A percentile compares a stretch with the other conserved stretches of the same genome.
phyloP scores from a whole-genome alignment of 352 stramenopile genomes.

The Phytophthora fragariae region DNA sequence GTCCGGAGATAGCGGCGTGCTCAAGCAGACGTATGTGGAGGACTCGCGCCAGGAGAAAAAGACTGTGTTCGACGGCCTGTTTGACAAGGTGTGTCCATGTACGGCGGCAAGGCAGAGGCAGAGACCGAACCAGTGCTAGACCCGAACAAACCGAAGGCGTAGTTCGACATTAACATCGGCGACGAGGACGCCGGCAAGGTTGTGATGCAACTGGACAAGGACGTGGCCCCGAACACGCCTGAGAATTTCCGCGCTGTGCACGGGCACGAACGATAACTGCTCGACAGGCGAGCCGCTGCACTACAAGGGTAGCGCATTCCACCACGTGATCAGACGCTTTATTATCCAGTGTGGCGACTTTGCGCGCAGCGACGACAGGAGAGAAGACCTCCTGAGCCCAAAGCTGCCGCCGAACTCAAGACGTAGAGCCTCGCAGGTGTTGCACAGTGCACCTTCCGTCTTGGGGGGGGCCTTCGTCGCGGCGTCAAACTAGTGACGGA shows the following conservation, averaged over 20 bases:
- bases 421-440: conserved; percentile 82
- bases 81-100: conserved; percentile 96
- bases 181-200: conserved; percentile 90
- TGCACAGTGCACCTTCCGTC: conserved; percentile 89
- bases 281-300: conserved; percentile 90
- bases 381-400: conserved; percentile 54
- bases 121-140: conserved; percentile 67
- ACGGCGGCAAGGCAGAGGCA: conserved; percentile 95
- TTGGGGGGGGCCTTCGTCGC: conserved; percentile 85
- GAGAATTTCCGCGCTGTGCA: conserved; percentile 99
- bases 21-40: conserved; percentile 86
- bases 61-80: conserved; percentile 95
- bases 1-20: conserved; percentile 10
- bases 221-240: conserved; percentile 96
- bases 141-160: conserved; percentile 96
- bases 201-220: conserved; percentile 97
- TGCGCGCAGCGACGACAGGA: conserved; percentile 94
- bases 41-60: conserved; percentile 96
- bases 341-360: conserved; percentile 98
- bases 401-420: conserved; percentile 52
- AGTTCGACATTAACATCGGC: conserved; percentile 97
- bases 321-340: conserved; percentile 97
- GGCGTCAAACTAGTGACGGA: conserved; percentile 88
- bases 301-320: conserved; percentile 98
- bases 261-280: conserved; percentile 95